Percentiles rank a stretch among this genome's conserved stretches.
Evolutionary conservation across 352 stramenopile genomes (phyloP).

Genomic region (Globisporangium ultimum): DNA sequence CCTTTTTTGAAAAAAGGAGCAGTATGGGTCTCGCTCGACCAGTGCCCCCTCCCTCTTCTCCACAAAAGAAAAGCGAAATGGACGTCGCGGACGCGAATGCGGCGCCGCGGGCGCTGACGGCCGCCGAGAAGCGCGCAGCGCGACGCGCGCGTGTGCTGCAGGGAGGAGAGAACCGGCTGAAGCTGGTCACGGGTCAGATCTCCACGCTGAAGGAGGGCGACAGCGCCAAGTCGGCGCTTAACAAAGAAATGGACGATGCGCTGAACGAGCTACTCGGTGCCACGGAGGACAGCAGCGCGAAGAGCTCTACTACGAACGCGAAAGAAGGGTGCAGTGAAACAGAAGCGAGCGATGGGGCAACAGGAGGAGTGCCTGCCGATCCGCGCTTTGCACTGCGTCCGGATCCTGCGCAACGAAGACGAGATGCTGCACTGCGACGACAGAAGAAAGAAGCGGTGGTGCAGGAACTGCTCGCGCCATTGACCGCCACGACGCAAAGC

Average conservation of each 20-base stretch:
- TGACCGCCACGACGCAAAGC: conserved; percentile 1
- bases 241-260: conserved; percentile 21
- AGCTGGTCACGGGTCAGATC: conserved; percentile 67
- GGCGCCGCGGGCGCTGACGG: conserved; percentile 17
- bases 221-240: not conserved
- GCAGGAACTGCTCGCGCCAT: conserved; percentile 40
- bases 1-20: too few relatives aligned
- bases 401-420: conserved; percentile 59
- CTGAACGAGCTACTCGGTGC: conserved; percentile 41
- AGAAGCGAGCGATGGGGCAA: too few relatives aligned
- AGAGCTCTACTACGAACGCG: conserved; percentile 14
- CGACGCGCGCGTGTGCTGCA: conserved; percentile 62
- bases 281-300: conserved; percentile 30
- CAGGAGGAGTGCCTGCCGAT: conserved; percentile 1
- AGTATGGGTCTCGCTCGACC: too few relatives aligned
- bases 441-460: conserved; percentile 59
- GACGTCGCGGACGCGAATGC: too few relatives aligned
- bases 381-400: conserved; percentile 46
- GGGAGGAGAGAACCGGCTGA: conserved; percentile 53
- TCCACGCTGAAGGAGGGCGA: conserved; percentile 37
- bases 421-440: conserved; percentile 58
- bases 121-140: conserved; percentile 63
- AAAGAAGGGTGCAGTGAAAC: not conserved
- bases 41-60: too few relatives aligned
- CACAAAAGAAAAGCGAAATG: too few relatives aligned